These are phyloP conservation scores for Trichosporon sp. DNA, from an alignment of 1,284 basidiomycete genomes.

Conservation along the genomic window DNA sequence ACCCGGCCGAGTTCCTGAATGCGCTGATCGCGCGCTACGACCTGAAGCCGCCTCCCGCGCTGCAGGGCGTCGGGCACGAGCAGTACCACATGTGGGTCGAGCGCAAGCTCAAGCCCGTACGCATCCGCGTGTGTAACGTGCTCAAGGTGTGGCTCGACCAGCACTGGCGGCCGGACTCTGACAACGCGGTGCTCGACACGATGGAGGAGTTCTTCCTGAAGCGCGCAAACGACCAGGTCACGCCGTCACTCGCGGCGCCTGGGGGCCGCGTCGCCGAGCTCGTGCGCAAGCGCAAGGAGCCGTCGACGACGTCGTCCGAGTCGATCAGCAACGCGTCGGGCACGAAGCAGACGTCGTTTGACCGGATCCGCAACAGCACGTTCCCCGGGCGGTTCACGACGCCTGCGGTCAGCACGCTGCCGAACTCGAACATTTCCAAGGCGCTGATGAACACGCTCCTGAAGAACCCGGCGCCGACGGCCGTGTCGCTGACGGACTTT, in stretches of 20 bases:
- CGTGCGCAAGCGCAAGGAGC: slow-evolving; percentile 26
- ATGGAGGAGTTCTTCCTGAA: slow-evolving; percentile 44
- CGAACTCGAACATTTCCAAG: slow-evolving; percentile 74
- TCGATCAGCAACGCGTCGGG: slow-evolving; percentile 7
- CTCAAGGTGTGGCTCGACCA: slow-evolving; percentile 89
- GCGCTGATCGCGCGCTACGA: slow-evolving; percentile 78
- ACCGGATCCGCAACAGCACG: slow-evolving; percentile 17
- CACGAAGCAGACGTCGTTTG: slow-evolving; percentile 18
- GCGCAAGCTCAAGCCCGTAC: slow-evolving; percentile 78
- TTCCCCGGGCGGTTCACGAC: slow-evolving; percentile 10
- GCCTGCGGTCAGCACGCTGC: slow-evolving; percentile 22
- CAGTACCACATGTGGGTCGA: slow-evolving; percentile 75
- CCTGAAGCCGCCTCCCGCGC: slow-evolving; percentile 52
- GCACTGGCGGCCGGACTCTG: slow-evolving; percentile 73
- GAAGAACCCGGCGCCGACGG: slow-evolving; percentile 52
- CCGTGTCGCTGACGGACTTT: slow-evolving; percentile 79
- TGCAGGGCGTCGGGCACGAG: slow-evolving; percentile 45
- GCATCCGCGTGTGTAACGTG: slow-evolving; percentile 83
- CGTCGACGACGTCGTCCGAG: slow-evolving; percentile 15
- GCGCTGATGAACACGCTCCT: slow-evolving; percentile 58
- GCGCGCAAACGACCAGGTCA: slow-evolving; percentile 32
- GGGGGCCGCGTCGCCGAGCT: slow-evolving; percentile 38
- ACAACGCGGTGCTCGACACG: slow-evolving; percentile 50
- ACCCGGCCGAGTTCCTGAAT: slow-evolving; percentile 69
- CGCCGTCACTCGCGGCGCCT: slow-evolving; percentile 37